Evolutionary conservation across 2,329 filamentous ascomycete species (phyloP), one percentile per base, ranked within the genome.

Genomic region (Lasiodiplodia theobromae): DNA sequence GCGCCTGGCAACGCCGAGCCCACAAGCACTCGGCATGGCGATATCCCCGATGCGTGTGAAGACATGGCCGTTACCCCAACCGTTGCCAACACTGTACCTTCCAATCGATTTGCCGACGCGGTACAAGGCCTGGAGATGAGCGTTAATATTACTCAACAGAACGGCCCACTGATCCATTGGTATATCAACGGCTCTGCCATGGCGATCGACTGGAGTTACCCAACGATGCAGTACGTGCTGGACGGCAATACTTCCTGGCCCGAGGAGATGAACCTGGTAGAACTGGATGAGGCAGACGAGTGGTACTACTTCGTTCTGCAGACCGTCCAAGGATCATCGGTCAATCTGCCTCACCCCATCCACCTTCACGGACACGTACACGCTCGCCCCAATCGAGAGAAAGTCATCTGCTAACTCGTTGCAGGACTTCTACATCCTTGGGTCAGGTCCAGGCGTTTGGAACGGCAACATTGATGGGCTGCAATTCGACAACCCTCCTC

Each of bases 271-370:
- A 69, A 62, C 62, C 69, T 10, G 73, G 75, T 66, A 67, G 71
- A 12, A 78, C 77, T 53, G 70, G 78, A 47, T 0, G 72, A 70
- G 18, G 70, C 69, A 21, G 72, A 71, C 16, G 60, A 68, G 71
- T 84, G 82, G 83, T 83, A 82, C 44, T 81, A 83, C 69, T 85
- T 82, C 80, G 79, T 82, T 68, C 81, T 86, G 58, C 82, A 85
- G 68, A 74, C 76, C 2, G 78, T 51, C 2, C 66, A 58, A 40
- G 66, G 74, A 3, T 69, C 78, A 62, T 28, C 71, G 31, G 67
- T 80, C 23, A 71, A 75, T 2, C 68, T 69, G 16, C 51, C 68
- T 4, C 68, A 69, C 23, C 68, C 68, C 8, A 67, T 67, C 52
- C 68, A 69, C 37, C 62, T 69, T 7, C 67, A 68, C 16, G 67